Conservation (phyloP, 768 basidiomycete species). For the Mycena venus region DNA sequence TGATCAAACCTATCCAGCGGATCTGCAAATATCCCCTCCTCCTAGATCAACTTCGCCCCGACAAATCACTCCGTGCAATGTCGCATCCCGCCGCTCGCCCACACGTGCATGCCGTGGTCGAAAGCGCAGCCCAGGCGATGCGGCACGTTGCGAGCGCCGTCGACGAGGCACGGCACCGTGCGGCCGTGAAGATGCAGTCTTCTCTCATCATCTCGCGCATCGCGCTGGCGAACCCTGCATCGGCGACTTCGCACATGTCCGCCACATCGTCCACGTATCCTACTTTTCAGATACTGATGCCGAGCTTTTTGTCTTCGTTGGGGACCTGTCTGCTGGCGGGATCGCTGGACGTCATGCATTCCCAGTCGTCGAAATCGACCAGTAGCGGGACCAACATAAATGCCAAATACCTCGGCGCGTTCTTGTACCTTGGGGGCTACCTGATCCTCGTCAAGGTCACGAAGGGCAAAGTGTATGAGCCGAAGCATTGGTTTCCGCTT, state of each 20-base stretch:
- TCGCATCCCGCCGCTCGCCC: slow-evolving; percentile 38
- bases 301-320: slow-evolving; percentile 78
- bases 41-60: slow-evolving; percentile 74
- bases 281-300: slow-evolving; percentile 55
- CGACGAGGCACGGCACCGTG: slow-evolving; percentile 81
- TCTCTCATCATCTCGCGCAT: slow-evolving; percentile 79
- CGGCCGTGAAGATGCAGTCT: slow-evolving; percentile 76
- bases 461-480: slow-evolving; percentile 86
- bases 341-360: slow-evolving; percentile 89
- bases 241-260: slow-evolving; percentile 38
- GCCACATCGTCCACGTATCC: slow-evolving; percentile 41
- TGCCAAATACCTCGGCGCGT: slow-evolving; percentile 91
- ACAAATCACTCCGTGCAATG: slow-evolving; percentile 45
- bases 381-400: slow-evolving; percentile 65
- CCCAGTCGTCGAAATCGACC: slow-evolving; percentile 60
- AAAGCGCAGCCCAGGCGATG: slow-evolving; percentile 78
- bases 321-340: slow-evolving; percentile 87
- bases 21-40: slow-evolving; percentile 96
- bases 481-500: slow-evolving; percentile 90
- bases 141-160: slow-evolving; percentile 81
- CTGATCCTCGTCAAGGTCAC: slow-evolving; percentile 88
- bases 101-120: slow-evolving; percentile 59
- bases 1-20: slow-evolving; percentile 97
- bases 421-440: slow-evolving; percentile 90
- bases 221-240: slow-evolving; percentile 48